Percentiles rank a stretch among this genome's conserved stretches.
These are phyloP conservation scores for Leucoagaricus sp. DNA, from an alignment of 1,284 basidiomycete species.

Conservation along the genomic window DNA sequence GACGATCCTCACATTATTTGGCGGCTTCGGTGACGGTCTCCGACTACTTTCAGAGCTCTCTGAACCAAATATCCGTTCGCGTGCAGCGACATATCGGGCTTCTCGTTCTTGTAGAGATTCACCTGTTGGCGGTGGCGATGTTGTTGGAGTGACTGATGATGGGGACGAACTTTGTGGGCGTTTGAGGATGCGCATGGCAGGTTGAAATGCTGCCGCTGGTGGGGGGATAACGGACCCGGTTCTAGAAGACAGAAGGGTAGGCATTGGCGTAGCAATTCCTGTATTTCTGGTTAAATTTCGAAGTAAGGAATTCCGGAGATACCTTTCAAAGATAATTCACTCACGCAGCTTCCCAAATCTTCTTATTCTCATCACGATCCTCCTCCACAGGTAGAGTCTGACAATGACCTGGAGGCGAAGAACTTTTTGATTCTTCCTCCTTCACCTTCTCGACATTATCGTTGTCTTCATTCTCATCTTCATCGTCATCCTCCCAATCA, in stretches of 20 bases:
- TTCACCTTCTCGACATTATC: background rate
- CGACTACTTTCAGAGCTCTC: constrained; percentile 5
- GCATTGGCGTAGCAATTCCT: constrained; percentile 43
- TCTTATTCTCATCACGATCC: constrained; percentile 40
- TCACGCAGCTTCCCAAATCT: constrained; percentile 48
- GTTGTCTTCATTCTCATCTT: constrained; percentile 33
- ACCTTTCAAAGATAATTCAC: too few relatives aligned
- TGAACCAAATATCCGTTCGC: constrained; percentile 45
- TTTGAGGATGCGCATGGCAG: constrained; percentile 45
- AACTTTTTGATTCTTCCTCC: background rate
- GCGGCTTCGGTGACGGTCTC: background rate
- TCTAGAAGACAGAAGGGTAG: constrained; percentile 37
- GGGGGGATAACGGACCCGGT: constrained; percentile 25
- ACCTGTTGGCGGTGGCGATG: constrained; percentile 14
- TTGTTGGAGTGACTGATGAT: constrained; percentile 22
- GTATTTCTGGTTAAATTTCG: constrained; percentile 33
- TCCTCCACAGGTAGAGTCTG: constrained; percentile 16
- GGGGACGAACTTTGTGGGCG: constrained; percentile 37
- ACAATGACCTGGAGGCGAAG: background rate
- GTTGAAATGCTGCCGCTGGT: constrained; percentile 41
- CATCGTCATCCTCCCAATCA: constrained; percentile 44
- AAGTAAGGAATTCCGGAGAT: background rate
- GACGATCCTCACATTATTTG: constrained; percentile 1
- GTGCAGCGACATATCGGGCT: constrained; percentile 43
- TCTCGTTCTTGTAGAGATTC: constrained; percentile 43